These are phyloP conservation scores for Starmera caribaea DNA, from an alignment of 805 yeast genomes.

Conservation along the genomic window DNA sequence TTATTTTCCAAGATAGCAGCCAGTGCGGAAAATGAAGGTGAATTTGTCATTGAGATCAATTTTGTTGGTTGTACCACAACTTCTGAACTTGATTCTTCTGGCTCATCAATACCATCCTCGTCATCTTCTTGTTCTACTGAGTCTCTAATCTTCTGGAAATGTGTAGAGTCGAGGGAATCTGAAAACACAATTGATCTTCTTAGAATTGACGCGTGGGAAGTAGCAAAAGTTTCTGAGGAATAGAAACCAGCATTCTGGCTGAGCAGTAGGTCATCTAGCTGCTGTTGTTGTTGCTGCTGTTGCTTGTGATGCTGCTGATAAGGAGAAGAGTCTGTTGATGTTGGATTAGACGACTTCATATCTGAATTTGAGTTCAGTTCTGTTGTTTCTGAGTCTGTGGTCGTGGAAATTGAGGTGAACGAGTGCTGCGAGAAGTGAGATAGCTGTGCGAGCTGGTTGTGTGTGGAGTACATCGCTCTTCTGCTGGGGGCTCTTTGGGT, in stretches of 20 bases:
- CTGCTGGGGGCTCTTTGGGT: no score
- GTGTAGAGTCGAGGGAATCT: slow-evolving; percentile 14
- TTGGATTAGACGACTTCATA: neutral
- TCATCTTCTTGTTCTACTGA: neutral
- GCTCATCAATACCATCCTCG: neutral
- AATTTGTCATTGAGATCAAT: slow-evolving; percentile 27
- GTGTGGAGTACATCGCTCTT: no score
- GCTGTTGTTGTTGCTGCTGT: neutral
- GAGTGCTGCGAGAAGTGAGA: no score
- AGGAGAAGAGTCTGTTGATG: slow-evolving; percentile 4
- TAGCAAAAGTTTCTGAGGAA: neutral
- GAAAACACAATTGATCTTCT: slow-evolving; percentile 16
- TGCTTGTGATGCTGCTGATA: neutral
- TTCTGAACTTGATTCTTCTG: neutral
- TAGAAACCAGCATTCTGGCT: neutral
- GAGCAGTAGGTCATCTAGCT: neutral
- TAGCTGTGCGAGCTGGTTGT: no score
- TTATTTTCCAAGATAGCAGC: slow-evolving; percentile 28
- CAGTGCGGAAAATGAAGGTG: slow-evolving; percentile 34
- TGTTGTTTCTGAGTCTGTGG: neutral
- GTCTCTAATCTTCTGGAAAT: slow-evolving; percentile 2
- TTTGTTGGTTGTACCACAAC: slow-evolving; percentile 2
- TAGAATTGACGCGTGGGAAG: slow-evolving; percentile 12
- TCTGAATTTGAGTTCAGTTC: neutral
- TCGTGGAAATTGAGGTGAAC: neutral